Evolutionary conservation across 2,329 filamentous ascomycete species (phyloP).

Genomic region (Colletotrichum zoysiae): DNA sequence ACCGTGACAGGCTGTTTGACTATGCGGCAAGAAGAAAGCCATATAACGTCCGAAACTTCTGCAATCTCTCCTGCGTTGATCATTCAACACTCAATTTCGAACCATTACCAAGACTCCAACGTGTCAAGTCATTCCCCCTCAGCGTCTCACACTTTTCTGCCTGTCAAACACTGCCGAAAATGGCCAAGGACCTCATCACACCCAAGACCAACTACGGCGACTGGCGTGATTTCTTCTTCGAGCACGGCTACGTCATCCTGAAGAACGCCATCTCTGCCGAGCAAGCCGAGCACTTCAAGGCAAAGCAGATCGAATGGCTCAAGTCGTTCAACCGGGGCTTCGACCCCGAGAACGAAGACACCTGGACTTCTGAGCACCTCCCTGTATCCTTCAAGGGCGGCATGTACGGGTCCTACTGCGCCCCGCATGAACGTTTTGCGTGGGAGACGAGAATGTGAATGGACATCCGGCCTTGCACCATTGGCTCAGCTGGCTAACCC

Average conservation of each 20-base stretch:
- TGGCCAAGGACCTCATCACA: constrained; percentile 20
- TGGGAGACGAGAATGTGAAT: constrained; percentile 55
- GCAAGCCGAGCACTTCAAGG: constrained; percentile 54
- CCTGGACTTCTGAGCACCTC: constrained; percentile 59
- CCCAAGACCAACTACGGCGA: constrained; percentile 27
- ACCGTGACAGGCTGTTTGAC: not conserved
- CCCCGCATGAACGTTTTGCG: constrained; percentile 56
- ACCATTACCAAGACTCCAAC: not conserved
- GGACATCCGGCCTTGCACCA: not conserved
- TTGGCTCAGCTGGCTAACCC: not conserved
- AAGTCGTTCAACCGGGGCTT: constrained; percentile 56
- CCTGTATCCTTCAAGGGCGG: constrained; percentile 58
- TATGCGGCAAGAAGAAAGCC: not conserved
- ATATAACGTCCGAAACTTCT: not conserved
- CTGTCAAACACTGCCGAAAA: not conserved
- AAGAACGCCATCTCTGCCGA: constrained; percentile 55
- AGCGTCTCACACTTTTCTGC: not conserved
- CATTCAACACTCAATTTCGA: not conserved
- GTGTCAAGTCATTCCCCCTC: too few species aligned
- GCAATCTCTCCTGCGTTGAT: not conserved
- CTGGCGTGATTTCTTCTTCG: constrained; percentile 59
- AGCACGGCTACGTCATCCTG: constrained; percentile 56
- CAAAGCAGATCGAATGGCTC: constrained; percentile 58
- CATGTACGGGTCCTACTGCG: constrained; percentile 56
- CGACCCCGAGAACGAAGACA: constrained; percentile 52